phyloP scores from a whole-genome alignment of 164 flowering plant genomes.

The Protea cynaroides region DNA sequence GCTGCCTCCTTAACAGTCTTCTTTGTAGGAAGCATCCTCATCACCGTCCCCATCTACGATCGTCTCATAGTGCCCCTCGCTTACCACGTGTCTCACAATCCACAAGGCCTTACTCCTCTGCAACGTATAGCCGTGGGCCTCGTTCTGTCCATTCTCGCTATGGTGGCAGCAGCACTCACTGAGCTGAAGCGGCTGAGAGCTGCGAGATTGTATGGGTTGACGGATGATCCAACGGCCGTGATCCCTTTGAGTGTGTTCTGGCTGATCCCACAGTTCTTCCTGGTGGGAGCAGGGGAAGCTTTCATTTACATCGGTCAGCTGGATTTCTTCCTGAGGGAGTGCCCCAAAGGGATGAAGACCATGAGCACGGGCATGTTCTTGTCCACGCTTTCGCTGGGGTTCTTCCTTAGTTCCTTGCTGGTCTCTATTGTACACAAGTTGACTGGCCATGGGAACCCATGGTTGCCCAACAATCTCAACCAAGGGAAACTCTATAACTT shows the following conservation, averaged over 20 bases:
- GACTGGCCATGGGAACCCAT: constrained; percentile 27
- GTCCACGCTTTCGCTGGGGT: constrained; percentile 71
- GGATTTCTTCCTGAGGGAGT: constrained; percentile 74
- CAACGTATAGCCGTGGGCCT: constrained; percentile 70
- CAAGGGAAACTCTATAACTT: constrained; percentile 47
- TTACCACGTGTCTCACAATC: constrained; percentile 30
- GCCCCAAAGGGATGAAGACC: constrained; percentile 87
- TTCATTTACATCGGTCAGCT: constrained; percentile 78
- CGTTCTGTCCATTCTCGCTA: constrained; percentile 52
- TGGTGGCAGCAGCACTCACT: constrained; percentile 59
- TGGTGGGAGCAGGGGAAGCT: constrained; percentile 82
- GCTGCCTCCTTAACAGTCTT: constrained; percentile 71
- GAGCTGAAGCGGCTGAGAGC: constrained; percentile 49
- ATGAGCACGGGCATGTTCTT: constrained; percentile 87
- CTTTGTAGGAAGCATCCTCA: constrained; percentile 72
- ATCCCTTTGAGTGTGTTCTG: constrained; percentile 64
- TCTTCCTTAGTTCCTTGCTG: constrained; percentile 59
- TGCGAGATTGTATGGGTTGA: constrained; percentile 33
- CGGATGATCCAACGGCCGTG: constrained; percentile 24
- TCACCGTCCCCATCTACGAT: constrained; percentile 74
- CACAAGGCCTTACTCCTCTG: constrained; percentile 66
- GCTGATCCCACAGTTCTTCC: constrained; percentile 65
- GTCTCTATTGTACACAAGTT: constrained; percentile 52
- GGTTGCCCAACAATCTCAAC: constrained; percentile 50
- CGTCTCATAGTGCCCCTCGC: constrained; percentile 41